Evolutionary conservation across 2,329 filamentous ascomycete genomes (phyloP).

Genomic region (Apiospora malaysiana): DNA sequence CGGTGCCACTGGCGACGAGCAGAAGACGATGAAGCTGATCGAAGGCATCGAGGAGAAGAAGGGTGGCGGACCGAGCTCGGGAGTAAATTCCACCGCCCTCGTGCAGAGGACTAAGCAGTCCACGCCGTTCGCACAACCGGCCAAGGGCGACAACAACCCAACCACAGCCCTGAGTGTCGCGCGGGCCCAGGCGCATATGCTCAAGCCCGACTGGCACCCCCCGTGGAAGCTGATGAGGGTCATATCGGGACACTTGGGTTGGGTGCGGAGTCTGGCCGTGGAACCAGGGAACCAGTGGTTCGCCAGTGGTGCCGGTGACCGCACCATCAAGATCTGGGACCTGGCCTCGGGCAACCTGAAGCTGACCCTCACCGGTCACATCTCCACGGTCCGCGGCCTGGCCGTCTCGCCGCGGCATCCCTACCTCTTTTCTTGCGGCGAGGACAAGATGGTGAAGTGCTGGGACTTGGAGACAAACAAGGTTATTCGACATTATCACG

Average conservation of each 20-base stretch:
- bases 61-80: constrained; percentile 32
- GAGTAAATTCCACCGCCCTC: constrained; percentile 41
- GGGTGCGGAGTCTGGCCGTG: constrained; percentile 88
- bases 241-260: constrained; percentile 94
- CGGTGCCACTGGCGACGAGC: constrained; percentile 39
- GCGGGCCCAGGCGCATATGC: constrained; percentile 47
- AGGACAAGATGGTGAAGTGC: constrained; percentile 99
- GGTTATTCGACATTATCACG: constrained; percentile 97
- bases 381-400: constrained; percentile 89
- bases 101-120: constrained; percentile 39
- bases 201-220: constrained; percentile 92
- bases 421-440: constrained; percentile 95
- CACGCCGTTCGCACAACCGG: constrained; percentile 33
- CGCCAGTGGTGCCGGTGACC: constrained; percentile 90
- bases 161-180: constrained; percentile 36
- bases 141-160: constrained; percentile 28
- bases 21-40: constrained; percentile 69
- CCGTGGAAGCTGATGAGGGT: constrained; percentile 99
- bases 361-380: constrained; percentile 90
- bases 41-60: constrained; percentile 61
- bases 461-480: constrained; percentile 99
- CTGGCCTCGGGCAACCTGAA: constrained; percentile 84
- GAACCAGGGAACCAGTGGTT: constrained; percentile 99
- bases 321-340: constrained; percentile 99
- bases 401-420: constrained; percentile 93